A percentile compares a stretch with the other conserved stretches of the same genome.
Evolutionary conservation across 2,329 filamentous ascomycete species (phyloP).

Genomic region (Neonectria magnoliae): DNA sequence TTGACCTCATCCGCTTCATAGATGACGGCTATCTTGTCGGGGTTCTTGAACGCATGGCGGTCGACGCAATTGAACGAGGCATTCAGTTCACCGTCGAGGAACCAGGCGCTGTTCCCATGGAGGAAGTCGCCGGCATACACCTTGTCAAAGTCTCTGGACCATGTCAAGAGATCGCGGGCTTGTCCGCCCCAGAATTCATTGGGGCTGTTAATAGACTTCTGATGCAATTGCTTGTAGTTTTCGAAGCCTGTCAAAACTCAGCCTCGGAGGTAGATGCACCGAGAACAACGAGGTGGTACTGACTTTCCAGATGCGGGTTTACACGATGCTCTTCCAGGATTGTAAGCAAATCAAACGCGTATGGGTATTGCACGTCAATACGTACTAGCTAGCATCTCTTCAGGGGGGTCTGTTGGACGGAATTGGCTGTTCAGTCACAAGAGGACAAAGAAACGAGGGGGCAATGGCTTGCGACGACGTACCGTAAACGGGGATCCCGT

Average conservation of each 20-base stretch:
- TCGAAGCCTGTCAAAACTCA: constrained; percentile 58
- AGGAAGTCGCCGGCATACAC: constrained; percentile 78
- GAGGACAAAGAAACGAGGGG: not conserved
- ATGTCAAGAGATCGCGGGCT: constrained; percentile 86
- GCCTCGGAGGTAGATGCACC: not conserved
- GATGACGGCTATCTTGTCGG: constrained; percentile 89
- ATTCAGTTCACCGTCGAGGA: constrained; percentile 87
- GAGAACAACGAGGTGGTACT: not conserved
- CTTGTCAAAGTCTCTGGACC: constrained; percentile 88
- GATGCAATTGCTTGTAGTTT: constrained; percentile 70
- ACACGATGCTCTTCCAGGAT: constrained; percentile 7
- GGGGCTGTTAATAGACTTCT: constrained; percentile 85
- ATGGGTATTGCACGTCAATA: not conserved
- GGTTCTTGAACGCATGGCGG: constrained; percentile 88
- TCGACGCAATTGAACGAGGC: constrained; percentile 96
- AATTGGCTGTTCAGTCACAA: not conserved
- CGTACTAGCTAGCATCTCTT: constrained; percentile 23
- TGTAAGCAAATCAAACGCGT: not conserved
- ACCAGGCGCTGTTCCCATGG: constrained; percentile 89
- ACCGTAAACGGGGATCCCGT: constrained; percentile 15
- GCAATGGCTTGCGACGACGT: not conserved
- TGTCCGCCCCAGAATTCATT: constrained; percentile 85
- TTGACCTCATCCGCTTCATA: constrained; percentile 95
- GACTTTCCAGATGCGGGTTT: constrained; percentile 23
- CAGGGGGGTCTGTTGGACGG: constrained; percentile 15